Base-by-base conservation (phyloP, 495 filamentous ascomycete genomes). In the Cercophora sp. region DNA sequence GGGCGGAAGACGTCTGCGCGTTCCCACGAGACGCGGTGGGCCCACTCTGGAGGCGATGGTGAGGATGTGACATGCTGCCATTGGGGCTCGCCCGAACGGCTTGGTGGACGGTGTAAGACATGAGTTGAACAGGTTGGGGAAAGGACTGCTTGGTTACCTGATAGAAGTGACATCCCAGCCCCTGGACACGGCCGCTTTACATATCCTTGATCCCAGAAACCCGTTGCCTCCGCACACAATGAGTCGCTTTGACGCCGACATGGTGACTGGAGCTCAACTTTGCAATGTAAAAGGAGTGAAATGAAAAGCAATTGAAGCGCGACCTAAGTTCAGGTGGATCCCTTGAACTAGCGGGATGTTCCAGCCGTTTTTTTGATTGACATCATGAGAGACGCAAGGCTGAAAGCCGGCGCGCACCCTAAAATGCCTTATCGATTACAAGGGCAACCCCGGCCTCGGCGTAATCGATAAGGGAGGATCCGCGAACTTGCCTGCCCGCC, bases 191-290 rank as follows among this genome's bases (percentile, higher is more conserved):
- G 89, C 93, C 31, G 85, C 83, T 79, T 88, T 92, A 72, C 91
- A 96, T 70, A 98, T 96, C 46, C 91, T 78, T 22, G 87, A 90
- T 11, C 91, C 91, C 77, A 98, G 70, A 65, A 98, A 98, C n/a
- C 93, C 93, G 63, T 85, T 96, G 47, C 93, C 93, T 47, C 93
- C 93, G 43, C 87, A 92, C 42, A 98, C 91, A 32, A 97, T 82
- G 11, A 98, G 70, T 62, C 79, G 81, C 72, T 86, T 93, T 22
- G 70, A 54, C 5, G 63, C 59, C 4, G 68, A 66, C 68, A 73
- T 72, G 29, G 29, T 56, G 51, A 49, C 25, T 27, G 8, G n/a
- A n/a, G n/a, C n/a, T n/a, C n/a, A n/a, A n/a, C n/a, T n/a, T n/a
- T n/a, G n/a, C n/a, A n/a, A n/a, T n/a, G n/a, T n/a, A n/a, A n/a